These are phyloP conservation scores for Xylariaceae sp. DNA, from an alignment of 2,329 filamentous ascomycete genomes.

Conservation along the genomic window DNA sequence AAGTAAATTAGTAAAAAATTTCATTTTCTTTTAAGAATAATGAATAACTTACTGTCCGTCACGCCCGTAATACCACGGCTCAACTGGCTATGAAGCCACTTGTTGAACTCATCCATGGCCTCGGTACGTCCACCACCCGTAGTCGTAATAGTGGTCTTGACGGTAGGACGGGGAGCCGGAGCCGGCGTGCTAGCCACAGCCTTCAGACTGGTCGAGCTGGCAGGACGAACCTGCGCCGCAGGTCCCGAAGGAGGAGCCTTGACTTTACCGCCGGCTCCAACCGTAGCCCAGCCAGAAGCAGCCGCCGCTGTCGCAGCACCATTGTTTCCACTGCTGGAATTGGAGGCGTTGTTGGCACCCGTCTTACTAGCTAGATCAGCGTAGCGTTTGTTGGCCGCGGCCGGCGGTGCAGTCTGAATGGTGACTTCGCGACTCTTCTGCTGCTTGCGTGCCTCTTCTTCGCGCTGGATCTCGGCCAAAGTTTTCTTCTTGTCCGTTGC, in stretches of 20 bases:
- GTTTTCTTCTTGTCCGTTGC: slow-evolving; percentile 68
- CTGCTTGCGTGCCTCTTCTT: slow-evolving; percentile 91
- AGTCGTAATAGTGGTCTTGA: slow-evolving; percentile 46
- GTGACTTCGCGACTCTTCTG: slow-evolving; percentile 57
- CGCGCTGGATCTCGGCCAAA: slow-evolving; percentile 90
- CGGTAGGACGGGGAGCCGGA: slow-evolving; percentile 45
- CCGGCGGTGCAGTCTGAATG: slow-evolving; percentile 43
- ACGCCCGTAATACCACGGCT: slow-evolving; percentile 60
- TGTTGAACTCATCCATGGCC: slow-evolving; percentile 87
- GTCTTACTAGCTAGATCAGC: slow-evolving; percentile 87
- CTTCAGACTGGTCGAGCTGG: slow-evolving; percentile 42
- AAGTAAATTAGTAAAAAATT: background rate
- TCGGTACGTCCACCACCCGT: slow-evolving; percentile 40
- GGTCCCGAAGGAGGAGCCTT: slow-evolving; percentile 68
- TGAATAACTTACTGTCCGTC: slow-evolving; percentile 45
- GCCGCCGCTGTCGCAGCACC: slow-evolving; percentile 35
- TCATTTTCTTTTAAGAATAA: too few species aligned
- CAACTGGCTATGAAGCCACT: slow-evolving; percentile 81
- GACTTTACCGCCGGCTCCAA: slow-evolving; percentile 87
- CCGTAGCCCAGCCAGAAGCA: slow-evolving; percentile 80
- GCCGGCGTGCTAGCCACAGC: slow-evolving; percentile 34
- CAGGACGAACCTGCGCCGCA: slow-evolving; percentile 43
- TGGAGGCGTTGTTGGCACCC: slow-evolving; percentile 34
- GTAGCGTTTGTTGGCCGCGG: slow-evolving; percentile 73
- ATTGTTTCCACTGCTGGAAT: slow-evolving; percentile 36